Evolutionary conservation across 1,284 basidiomycete genomes (phyloP).

Genomic region (Irpex sp.): DNA sequence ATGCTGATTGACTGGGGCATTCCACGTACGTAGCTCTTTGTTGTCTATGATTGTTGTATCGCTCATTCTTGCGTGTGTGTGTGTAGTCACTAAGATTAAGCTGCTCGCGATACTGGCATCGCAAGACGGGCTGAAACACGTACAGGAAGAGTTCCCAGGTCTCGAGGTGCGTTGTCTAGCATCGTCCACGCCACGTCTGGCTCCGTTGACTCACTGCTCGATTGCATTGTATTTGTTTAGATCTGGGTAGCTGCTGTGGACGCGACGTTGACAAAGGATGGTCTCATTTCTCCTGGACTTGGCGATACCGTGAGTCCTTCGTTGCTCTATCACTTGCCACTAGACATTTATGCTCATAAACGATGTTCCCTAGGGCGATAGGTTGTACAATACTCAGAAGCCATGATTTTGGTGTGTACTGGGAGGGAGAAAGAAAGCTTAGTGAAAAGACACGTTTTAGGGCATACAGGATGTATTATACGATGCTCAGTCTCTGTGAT

Average conservation of each 20-base stretch:
- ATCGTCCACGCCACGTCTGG: background rate
- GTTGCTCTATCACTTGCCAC: background rate
- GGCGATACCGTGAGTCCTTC: conserved; percentile 72
- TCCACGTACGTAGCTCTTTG: conserved; percentile 40
- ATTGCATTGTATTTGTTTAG: conserved; percentile 33
- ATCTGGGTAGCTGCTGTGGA: conserved; percentile 87
- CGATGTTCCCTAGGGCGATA: conserved; percentile 27
- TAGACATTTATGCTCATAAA: background rate
- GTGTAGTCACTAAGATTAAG: conserved; percentile 70
- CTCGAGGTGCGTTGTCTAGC: conserved; percentile 59
- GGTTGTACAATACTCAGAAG: conserved; percentile 32
- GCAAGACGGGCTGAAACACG: conserved; percentile 66
- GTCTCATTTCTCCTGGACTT: conserved; percentile 83
- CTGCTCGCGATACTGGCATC: conserved; percentile 83
- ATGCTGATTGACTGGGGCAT: conserved; percentile 91
- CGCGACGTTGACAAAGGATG: conserved; percentile 63
- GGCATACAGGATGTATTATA: background rate
- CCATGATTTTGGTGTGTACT: conserved; percentile 9
- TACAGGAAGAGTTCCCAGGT: conserved; percentile 69
- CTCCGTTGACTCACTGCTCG: background rate
- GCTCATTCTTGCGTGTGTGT: background rate
- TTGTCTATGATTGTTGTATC: conserved; percentile 1
- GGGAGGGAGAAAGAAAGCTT: background rate
- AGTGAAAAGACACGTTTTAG: background rate
- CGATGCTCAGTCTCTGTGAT: background rate